Evolutionary conservation across 139 green algal species (phyloP).

Genomic region (Desmodesmus armatus): DNA sequence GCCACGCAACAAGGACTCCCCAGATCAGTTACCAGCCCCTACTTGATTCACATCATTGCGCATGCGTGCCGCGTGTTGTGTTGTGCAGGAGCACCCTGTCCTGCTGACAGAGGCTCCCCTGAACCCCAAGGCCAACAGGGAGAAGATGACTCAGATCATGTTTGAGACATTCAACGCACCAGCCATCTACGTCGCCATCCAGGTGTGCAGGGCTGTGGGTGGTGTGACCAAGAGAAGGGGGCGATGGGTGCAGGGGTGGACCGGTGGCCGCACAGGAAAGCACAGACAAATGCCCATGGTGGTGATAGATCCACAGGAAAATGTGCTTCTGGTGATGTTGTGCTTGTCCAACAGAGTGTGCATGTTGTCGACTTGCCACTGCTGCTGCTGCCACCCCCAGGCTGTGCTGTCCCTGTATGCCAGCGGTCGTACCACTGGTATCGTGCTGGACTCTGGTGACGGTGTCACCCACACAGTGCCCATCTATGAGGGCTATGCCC

Average conservation of each 20-base stretch:
- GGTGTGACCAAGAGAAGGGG: background rate
- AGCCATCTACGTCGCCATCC: constrained; percentile 94
- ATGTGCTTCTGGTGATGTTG: background rate
- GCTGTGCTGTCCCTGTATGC: constrained; percentile 99
- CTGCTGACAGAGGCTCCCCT: constrained; percentile 98
- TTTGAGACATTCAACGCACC: constrained; percentile 97
- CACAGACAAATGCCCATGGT: background rate
- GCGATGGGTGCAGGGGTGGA: background rate
- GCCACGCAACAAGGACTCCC: too few relatives aligned
- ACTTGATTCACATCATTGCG: too few relatives aligned
- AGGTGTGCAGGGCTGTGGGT: constrained; percentile 57
- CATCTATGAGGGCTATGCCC: constrained; percentile 98
- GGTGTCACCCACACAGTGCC: constrained; percentile 98
- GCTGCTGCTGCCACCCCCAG: constrained; percentile 63
- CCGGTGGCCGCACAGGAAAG: too few relatives aligned
- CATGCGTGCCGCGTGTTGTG: background rate
- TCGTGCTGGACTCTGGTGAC: constrained; percentile 98
- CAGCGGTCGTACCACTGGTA: constrained; percentile 96
- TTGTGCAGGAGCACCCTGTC: constrained; percentile 94
- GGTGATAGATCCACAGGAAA: background rate
- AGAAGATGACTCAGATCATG: constrained; percentile 89
- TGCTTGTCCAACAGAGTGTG: background rate
- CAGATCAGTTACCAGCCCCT: too few relatives aligned
- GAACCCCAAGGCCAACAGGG: constrained; percentile 97
- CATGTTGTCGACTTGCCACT: background rate